These are phyloP conservation scores for Saccharomyces hybrid DNA, from an alignment of 1,139 yeast genomes.

Conservation along the genomic window DNA sequence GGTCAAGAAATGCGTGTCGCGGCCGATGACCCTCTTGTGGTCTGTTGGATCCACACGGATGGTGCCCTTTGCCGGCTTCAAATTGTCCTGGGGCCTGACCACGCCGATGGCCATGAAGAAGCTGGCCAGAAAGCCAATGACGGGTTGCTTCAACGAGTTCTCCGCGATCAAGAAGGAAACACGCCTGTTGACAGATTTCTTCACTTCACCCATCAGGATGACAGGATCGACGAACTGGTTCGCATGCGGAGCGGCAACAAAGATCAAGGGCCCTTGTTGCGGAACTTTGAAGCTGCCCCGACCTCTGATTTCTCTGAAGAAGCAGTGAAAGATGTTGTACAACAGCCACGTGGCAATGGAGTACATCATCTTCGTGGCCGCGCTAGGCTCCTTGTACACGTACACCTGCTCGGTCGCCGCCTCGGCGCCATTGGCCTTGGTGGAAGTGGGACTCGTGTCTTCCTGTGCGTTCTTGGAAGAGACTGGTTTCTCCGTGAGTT, in stretches of 20 bases:
- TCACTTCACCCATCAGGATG: slow-evolving; percentile 74
- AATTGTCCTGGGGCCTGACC: slow-evolving; percentile 80
- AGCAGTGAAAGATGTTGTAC: slow-evolving; percentile 42
- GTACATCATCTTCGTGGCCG: slow-evolving; percentile 39
- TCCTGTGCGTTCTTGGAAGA: not conserved
- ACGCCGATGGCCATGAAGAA: slow-evolving; percentile 84
- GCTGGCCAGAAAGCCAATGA: slow-evolving; percentile 71
- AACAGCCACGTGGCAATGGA: slow-evolving; percentile 46
- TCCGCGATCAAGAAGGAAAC: slow-evolving; percentile 85
- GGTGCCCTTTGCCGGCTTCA: slow-evolving; percentile 53
- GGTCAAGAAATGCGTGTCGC: slow-evolving; percentile 56
- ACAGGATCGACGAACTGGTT: slow-evolving; percentile 94
- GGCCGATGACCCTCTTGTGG: slow-evolving; percentile 51
- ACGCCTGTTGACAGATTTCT: slow-evolving; percentile 61
- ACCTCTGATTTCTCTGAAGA: slow-evolving; percentile 84
- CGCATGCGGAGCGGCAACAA: slow-evolving; percentile 97
- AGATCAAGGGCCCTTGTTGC: slow-evolving; percentile 67
- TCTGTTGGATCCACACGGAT: slow-evolving; percentile 44
- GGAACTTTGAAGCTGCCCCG: slow-evolving; percentile 91
- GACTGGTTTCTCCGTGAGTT: slow-evolving; percentile 1
- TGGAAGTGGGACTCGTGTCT: not conserved
- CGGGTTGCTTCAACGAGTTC: slow-evolving; percentile 56
- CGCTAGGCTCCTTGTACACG: slow-evolving; percentile 23
- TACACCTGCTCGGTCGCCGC: slow-evolving; percentile 3
- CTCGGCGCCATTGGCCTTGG: not conserved